Evolutionary conservation across 2,329 filamentous ascomycete genomes (phyloP).

Genomic region (Diaporthe sp.): DNA sequence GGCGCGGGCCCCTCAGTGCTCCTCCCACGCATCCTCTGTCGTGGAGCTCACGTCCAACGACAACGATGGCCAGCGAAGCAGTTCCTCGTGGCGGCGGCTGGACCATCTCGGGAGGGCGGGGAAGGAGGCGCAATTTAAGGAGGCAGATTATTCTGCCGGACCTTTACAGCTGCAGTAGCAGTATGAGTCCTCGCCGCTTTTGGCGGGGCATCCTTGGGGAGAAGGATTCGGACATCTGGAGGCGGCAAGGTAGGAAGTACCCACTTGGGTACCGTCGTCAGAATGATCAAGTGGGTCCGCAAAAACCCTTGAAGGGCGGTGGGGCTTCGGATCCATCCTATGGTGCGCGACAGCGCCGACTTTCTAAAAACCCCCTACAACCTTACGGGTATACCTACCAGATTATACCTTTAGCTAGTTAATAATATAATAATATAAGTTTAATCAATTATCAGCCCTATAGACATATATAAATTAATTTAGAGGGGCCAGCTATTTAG

Average conservation of each 20-base stretch:
- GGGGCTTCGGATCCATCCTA: conserved; percentile 9
- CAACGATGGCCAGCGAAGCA: neutral
- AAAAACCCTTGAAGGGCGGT: conserved; percentile 19
- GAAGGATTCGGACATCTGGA: conserved; percentile 19
- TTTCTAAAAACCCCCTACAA: no score
- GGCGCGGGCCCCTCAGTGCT: neutral
- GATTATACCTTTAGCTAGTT: no score
- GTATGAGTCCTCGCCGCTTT: conserved; percentile 33
- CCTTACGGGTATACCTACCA: no score
- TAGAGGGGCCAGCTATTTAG: no score
- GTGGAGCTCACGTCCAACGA: neutral
- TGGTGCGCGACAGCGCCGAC: no score
- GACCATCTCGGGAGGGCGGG: neutral
- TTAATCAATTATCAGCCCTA: no score
- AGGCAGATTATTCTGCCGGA: conserved; percentile 29
- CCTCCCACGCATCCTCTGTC: conserved; percentile 1
- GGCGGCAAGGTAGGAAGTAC: conserved; percentile 15
- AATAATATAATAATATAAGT: no score
- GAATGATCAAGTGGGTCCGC: conserved; percentile 28
- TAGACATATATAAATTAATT: no score
- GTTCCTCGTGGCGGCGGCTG: neutral
- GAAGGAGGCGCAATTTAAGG: neutral
- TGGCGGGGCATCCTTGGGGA: conserved; percentile 25
- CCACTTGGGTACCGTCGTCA: conserved; percentile 26
- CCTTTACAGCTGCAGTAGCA: neutral